These are phyloP conservation scores for Rhizophagus sp. DNA, from an alignment of 192 early-diverging fungal genomes.

Conservation along the genomic window DNA sequence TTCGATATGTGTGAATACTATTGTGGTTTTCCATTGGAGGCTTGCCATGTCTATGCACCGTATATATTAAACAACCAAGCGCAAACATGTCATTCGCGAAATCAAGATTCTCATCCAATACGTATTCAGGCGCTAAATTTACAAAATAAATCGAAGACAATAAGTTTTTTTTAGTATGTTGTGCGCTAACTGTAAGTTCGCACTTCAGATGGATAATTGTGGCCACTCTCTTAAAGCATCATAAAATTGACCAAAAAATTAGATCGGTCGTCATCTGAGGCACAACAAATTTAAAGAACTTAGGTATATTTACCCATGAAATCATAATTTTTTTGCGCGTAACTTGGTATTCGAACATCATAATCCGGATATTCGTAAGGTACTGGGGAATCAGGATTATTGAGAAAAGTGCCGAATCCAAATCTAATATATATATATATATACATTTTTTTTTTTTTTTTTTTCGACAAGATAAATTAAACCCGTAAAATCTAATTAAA, in stretches of 20 bases:
- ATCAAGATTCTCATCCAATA: slow-evolving; percentile 55
- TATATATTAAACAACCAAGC: slow-evolving; percentile 75
- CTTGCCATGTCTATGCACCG: slow-evolving; percentile 67
- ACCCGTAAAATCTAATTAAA: no score
- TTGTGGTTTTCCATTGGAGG: slow-evolving; percentile 64
- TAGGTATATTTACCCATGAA: slow-evolving; percentile 41
- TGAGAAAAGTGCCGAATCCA: slow-evolving; percentile 62
- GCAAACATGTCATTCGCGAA: slow-evolving; percentile 75
- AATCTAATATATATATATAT: slow-evolving; percentile 38
- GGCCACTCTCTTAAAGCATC: no score
- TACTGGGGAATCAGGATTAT: slow-evolving; percentile 38
- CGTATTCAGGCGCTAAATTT: slow-evolving; percentile 64
- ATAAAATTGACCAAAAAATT: no score
- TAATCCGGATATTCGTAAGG: slow-evolving; percentile 48
- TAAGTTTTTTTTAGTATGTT: background rate
- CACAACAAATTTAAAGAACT: no score
- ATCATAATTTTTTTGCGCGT: slow-evolving; percentile 61
- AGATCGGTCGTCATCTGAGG: no score
- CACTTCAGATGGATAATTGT: no score
- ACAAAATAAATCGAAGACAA: background rate
- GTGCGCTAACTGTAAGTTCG: no score
- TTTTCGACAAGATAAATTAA: background rate
- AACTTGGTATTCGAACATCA: slow-evolving; percentile 57
- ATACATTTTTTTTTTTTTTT: no score
- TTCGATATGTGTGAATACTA: slow-evolving; percentile 66